phyloP scores from a whole-genome alignment of 768 basidiomycete genomes.

The Pleurotus pulmonarius region DNA sequence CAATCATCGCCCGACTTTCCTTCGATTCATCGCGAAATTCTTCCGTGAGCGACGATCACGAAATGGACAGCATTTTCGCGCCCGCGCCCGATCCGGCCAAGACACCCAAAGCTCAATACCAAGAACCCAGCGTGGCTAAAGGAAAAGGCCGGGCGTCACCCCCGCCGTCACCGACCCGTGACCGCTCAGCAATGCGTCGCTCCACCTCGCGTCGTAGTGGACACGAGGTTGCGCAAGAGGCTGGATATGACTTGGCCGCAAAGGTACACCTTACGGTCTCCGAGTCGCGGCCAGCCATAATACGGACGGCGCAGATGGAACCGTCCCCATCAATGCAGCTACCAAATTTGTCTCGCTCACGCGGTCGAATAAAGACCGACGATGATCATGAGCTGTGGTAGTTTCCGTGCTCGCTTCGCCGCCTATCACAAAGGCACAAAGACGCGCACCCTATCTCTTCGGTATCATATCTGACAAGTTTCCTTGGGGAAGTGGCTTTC shows the following conservation, averaged over 20 bases:
- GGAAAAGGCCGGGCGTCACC: background rate
- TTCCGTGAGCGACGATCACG: slow-evolving; percentile 34
- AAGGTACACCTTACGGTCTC: background rate
- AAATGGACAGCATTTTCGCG: slow-evolving; percentile 37
- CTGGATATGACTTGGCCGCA: background rate
- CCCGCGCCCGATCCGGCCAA: slow-evolving; percentile 10
- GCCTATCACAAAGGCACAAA: no score
- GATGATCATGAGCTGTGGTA: slow-evolving; percentile 1
- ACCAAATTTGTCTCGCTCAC: slow-evolving; percentile 18
- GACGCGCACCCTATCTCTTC: no score
- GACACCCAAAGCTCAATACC: slow-evolving; percentile 14
- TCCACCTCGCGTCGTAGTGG: slow-evolving; percentile 13
- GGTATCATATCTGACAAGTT: no score
- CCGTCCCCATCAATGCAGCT: slow-evolving; percentile 52
- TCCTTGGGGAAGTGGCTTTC: no score
- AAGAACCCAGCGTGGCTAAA: background rate
- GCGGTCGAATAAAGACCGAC: background rate
- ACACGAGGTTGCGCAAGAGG: background rate
- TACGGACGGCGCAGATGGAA: slow-evolving; percentile 50
- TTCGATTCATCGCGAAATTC: slow-evolving; percentile 37
- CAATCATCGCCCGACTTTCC: slow-evolving; percentile 51
- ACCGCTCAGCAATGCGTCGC: background rate
- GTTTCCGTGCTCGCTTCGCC: no score
- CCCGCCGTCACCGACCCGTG: slow-evolving; percentile 3
- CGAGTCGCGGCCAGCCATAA: slow-evolving; percentile 22